A percentile compares a stretch with the other conserved stretches of the same genome.
Conservation (phyloP, 1,139 yeast species). For the Geotrichum phurueaensis region DNA sequence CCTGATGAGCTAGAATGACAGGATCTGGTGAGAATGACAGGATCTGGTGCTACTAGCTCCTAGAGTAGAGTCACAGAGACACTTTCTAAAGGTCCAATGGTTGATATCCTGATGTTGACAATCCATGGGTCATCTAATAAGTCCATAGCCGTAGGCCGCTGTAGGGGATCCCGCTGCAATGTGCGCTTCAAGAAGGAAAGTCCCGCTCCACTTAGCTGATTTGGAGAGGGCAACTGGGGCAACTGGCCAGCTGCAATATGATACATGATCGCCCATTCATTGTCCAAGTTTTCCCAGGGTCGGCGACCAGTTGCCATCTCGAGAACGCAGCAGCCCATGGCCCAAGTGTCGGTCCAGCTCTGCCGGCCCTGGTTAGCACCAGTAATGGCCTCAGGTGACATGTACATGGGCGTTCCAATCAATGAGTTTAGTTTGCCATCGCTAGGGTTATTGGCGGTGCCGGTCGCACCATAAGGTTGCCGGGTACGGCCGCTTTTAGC, state of each 20-base stretch:
- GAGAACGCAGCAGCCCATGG: conserved; percentile 89
- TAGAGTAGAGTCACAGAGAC: neutral
- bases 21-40: neutral
- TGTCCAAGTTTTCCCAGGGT: conserved; percentile 73
- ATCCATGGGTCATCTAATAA: conserved; percentile 85
- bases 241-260: conserved; percentile 94
- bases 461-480: conserved; percentile 22
- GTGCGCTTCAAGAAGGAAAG: conserved; percentile 65
- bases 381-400: conserved; percentile 95
- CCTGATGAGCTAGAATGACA: neutral
- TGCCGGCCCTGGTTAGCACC: conserved; percentile 61
- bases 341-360: conserved; percentile 60
- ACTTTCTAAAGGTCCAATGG: conserved; percentile 11
- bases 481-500: conserved; percentile 57
- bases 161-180: conserved; percentile 73
- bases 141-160: conserved; percentile 79
- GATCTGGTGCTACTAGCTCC: neutral
- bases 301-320: conserved; percentile 74
- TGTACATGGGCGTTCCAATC: conserved; percentile 98
- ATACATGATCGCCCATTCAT: conserved; percentile 98
- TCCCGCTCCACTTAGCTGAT: conserved; percentile 73
- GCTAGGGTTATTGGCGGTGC: conserved; percentile 10
- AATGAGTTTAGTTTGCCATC: conserved; percentile 43
- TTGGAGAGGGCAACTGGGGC: conserved; percentile 76
- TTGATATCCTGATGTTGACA: conserved; percentile 17